These are phyloP conservation scores for Alternaria incomplexa DNA, from an alignment of 2,329 filamentous ascomycete species.

Conservation along the genomic window DNA sequence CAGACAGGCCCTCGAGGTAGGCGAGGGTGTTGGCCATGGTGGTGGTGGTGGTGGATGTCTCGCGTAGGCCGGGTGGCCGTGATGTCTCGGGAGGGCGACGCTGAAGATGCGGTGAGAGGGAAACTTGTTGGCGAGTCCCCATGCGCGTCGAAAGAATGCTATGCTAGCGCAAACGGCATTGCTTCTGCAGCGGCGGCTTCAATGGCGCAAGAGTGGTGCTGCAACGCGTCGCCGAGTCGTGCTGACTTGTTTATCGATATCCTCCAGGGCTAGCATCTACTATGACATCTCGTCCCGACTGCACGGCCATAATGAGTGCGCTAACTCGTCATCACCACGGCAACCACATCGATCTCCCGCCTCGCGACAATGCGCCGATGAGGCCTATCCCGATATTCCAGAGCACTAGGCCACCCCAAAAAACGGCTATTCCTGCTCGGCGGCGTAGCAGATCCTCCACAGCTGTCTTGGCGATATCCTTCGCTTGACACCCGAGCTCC, in stretches of 20 bases:
- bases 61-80: constrained; percentile 19
- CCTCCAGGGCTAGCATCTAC: constrained; percentile 24
- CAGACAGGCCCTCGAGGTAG: constrained; percentile 74
- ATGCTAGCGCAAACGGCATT: constrained; percentile 25
- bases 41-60: constrained; percentile 39
- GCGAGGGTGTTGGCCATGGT: constrained; percentile 36
- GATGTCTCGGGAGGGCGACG: constrained; percentile 13
- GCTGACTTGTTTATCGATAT: constrained; percentile 27
- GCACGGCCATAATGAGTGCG: constrained; percentile 9
- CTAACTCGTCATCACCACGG: constrained; percentile 8
- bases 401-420: neutral
- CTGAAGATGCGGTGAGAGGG: constrained; percentile 22
- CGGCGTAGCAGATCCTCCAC: constrained; percentile 12
- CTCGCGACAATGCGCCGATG: neutral
- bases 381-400: neutral
- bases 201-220: constrained; percentile 23
- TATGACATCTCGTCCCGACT: constrained; percentile 8
- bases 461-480: neutral
- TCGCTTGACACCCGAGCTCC: neutral
- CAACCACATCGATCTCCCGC: constrained; percentile 6
- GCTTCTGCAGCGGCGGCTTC: constrained; percentile 14
- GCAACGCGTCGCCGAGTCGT: constrained; percentile 31
- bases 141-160: constrained; percentile 34
- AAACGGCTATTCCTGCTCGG: neutral
- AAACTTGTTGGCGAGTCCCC: constrained; percentile 21